Percentiles rank a stretch among this genome's conserved stretches.
phyloP scores from a whole-genome alignment of 306 rosid genomes.

The Rubus idaeus region DNA sequence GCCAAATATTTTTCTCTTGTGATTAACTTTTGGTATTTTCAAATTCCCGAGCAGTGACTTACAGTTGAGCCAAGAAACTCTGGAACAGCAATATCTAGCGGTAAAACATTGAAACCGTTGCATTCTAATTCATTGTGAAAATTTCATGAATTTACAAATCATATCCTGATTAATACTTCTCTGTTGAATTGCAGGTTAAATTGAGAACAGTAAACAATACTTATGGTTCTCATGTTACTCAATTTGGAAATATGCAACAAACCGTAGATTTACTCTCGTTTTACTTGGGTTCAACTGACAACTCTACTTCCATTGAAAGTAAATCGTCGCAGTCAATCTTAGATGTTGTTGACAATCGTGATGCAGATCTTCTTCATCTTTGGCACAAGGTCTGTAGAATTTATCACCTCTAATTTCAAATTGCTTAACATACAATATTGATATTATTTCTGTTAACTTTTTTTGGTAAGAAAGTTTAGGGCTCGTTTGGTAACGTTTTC shows the following conservation, averaged over 20 bases:
- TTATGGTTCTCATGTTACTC: slow-evolving; percentile 45
- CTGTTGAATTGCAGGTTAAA: neutral
- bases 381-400: slow-evolving; percentile 31
- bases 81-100: neutral
- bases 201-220: neutral
- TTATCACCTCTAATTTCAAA: neutral
- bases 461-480: too few relatives aligned
- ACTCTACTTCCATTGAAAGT: neutral
- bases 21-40: neutral
- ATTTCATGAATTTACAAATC: neutral
- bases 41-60: neutral
- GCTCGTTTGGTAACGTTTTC: too few relatives aligned
- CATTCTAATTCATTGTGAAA: neutral
- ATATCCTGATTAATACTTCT: neutral
- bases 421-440: too few relatives aligned
- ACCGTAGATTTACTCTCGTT: slow-evolving; percentile 18
- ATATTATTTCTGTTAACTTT: neutral
- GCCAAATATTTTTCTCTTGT: neutral
- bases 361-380: slow-evolving; percentile 43
- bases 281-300: slow-evolving; percentile 39
- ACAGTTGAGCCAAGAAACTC: neutral
- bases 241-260: slow-evolving; percentile 41
- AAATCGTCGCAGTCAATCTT: neutral
- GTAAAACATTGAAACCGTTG: neutral
- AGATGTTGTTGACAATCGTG: slow-evolving; percentile 34